Conservation (phyloP, 495 filamentous ascomycete genomes). For the Glonium stellatum region DNA sequence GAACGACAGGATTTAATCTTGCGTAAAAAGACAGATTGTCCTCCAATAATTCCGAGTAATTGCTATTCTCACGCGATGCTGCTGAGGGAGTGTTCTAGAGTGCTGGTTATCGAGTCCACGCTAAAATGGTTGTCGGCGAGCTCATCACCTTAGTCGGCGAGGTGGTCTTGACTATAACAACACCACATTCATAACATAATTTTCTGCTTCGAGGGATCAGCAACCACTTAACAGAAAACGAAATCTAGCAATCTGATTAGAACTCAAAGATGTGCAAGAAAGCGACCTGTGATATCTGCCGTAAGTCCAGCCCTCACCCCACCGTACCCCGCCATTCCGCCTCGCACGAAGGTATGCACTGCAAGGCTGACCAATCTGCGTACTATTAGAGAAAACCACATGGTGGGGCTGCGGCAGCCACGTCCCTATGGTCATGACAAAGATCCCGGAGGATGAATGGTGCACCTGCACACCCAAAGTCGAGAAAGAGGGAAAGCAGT, state of each 20-base stretch:
- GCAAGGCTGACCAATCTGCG: not conserved
- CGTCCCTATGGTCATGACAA: constrained; percentile 38
- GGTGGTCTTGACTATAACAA: too few relatives aligned
- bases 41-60: too few relatives aligned
- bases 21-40: too few relatives aligned
- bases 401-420: constrained; percentile 40
- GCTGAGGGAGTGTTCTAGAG: too few relatives aligned
- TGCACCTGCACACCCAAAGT: constrained; percentile 45
- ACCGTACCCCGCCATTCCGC: constrained; percentile 1
- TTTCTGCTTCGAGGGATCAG: not conserved
- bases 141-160: too few relatives aligned
- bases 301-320: constrained; percentile 25
- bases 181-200: not conserved
- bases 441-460: constrained; percentile 38
- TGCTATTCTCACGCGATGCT: too few relatives aligned
- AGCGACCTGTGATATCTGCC: constrained; percentile 33
- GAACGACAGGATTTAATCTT: too few relatives aligned
- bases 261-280: constrained; percentile 35
- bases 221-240: not conserved
- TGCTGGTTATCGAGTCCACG: too few relatives aligned
- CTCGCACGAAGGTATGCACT: not conserved
- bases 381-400: constrained; percentile 29
- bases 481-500: constrained; percentile 34
- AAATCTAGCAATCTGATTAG: not conserved
- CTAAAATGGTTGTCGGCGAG: too few relatives aligned